Percentiles rank a stretch among this genome's conserved stretches.
Conservation (phyloP, 345 rosid species). For the Populus davidiana region DNA sequence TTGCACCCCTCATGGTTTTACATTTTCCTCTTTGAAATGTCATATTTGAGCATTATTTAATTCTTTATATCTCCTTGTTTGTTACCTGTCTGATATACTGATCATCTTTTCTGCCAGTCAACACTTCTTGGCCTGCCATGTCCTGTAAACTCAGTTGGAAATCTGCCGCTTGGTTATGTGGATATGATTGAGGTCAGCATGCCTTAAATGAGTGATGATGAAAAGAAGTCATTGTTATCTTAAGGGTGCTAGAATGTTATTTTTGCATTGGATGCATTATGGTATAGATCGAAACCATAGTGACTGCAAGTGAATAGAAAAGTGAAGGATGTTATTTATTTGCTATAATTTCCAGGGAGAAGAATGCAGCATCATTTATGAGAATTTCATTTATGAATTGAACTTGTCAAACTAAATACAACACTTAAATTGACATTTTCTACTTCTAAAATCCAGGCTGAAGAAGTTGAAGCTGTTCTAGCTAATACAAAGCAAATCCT, state of each 20-base stretch:
- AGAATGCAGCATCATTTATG: slow-evolving; percentile 4
- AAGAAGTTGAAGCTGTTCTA: slow-evolving; percentile 86
- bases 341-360: not conserved
- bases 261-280: too few species aligned
- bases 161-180: slow-evolving; percentile 78
- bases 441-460: slow-evolving; percentile 47
- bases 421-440: slow-evolving; percentile 13
- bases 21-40: slow-evolving; percentile 8
- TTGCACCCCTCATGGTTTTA: slow-evolving; percentile 85
- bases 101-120: slow-evolving; percentile 52
- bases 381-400: slow-evolving; percentile 3
- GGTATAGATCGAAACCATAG: too few species aligned
- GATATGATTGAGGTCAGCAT: slow-evolving; percentile 63
- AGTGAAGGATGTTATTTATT: not conserved
- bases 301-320: not conserved
- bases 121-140: slow-evolving; percentile 85
- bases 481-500: slow-evolving; percentile 96
- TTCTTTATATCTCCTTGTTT: slow-evolving; percentile 1
- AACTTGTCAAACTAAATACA: not conserved
- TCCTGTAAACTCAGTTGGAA: slow-evolving; percentile 93
- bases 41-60: slow-evolving; percentile 1
- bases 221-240: not conserved
- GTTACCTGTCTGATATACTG: slow-evolving; percentile 20
- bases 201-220: slow-evolving; percentile 5
- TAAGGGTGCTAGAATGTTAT: too few species aligned